Evolutionary conservation across 2,329 filamentous ascomycete species (phyloP).

Genomic region (Xylaria sp.): DNA sequence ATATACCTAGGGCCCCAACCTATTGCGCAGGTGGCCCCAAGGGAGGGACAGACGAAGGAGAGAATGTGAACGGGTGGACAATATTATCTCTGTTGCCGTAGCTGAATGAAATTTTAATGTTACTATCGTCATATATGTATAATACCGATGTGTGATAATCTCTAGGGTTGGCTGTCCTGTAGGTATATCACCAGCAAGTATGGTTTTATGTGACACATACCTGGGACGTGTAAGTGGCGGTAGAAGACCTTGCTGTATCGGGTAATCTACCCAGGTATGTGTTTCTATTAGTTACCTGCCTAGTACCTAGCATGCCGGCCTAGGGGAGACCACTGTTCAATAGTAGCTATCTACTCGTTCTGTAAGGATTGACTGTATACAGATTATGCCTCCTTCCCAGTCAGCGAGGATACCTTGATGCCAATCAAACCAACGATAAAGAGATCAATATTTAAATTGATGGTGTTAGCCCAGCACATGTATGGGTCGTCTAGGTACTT

Average conservation of each 20-base stretch:
- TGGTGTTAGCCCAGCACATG: too few species aligned
- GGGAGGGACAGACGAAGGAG: neutral
- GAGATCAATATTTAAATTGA: conserved; percentile 3
- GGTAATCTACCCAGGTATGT: conserved; percentile 4
- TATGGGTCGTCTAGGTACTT: too few species aligned
- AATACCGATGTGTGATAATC: neutral
- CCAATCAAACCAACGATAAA: neutral
- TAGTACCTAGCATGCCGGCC: neutral
- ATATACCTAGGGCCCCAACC: too few species aligned
- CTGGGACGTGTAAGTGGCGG: neutral
- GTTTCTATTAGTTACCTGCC: neutral
- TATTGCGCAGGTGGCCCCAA: too few species aligned
- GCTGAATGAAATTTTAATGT: neutral
- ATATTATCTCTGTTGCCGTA: neutral
- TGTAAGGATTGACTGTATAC: too few species aligned
- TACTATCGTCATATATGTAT: neutral
- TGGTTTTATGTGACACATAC: neutral
- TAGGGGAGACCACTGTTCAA: too few species aligned
- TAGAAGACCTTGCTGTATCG: conserved; percentile 11
- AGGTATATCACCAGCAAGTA: neutral
- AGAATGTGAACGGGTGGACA: too few species aligned
- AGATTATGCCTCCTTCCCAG: too few species aligned
- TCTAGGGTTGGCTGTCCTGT: neutral
- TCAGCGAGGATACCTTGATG: too few species aligned
- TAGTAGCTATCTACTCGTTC: too few species aligned